Evolutionary conservation across 768 basidiomycete genomes (phyloP).

Genomic region (Ramaria sp.): DNA sequence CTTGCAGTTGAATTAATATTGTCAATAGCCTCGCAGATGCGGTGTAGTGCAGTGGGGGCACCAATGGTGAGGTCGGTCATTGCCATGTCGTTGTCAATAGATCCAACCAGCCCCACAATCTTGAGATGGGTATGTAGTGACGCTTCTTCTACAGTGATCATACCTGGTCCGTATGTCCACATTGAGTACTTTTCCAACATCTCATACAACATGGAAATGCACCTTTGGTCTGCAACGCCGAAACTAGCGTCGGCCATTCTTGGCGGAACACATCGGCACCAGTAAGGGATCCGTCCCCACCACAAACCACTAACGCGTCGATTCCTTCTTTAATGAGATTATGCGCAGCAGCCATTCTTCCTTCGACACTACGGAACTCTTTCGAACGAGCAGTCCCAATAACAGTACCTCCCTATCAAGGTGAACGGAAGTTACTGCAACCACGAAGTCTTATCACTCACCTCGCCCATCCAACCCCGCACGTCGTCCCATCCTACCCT

Average conservation of each 20-base stretch:
- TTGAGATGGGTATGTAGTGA: conserved; percentile 71
- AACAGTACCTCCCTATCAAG: conserved; percentile 74
- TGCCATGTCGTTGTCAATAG: conserved; percentile 99
- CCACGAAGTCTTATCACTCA: conserved; percentile 20
- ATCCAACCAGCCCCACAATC: conserved; percentile 97
- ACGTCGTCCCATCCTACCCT: conserved; percentile 98
- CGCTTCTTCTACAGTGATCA: conserved; percentile 67
- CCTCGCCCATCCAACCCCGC: conserved; percentile 87
- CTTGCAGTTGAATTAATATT: conserved; percentile 95
- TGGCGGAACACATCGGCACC: conserved; percentile 89
- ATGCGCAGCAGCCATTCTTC: conserved; percentile 76
- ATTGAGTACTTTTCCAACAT: background rate
- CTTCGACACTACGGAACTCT: conserved; percentile 77
- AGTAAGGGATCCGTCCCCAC: conserved; percentile 93
- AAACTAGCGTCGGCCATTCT: conserved; percentile 88
- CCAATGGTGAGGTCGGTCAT: conserved; percentile 97
- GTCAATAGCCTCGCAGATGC: conserved; percentile 97
- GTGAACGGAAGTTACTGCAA: background rate
- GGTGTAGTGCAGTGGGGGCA: conserved; percentile 87
- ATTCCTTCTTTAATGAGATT: conserved; percentile 96
- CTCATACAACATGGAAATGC: conserved; percentile 12
- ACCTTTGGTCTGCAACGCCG: conserved; percentile 56
- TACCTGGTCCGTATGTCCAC: conserved; percentile 28
- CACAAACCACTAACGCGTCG: conserved; percentile 93
- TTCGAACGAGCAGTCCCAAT: conserved; percentile 88